A percentile compares a stretch with the other conserved stretches of the same genome.
phyloP scores from a whole-genome alignment of 805 yeast genomes.

The Suhomyces vadensis region DNA sequence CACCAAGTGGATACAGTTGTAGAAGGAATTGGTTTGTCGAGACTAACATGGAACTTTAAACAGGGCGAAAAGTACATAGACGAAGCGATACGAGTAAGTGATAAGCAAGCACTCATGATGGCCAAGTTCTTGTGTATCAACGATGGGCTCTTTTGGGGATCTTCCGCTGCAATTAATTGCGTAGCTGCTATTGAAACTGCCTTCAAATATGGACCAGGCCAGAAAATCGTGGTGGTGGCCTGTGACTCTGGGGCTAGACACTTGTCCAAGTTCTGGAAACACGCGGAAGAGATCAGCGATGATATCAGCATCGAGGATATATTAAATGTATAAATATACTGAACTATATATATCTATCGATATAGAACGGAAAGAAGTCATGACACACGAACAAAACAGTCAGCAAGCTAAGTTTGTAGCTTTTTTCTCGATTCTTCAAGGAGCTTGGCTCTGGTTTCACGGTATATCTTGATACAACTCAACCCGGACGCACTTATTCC shows the following conservation, averaged over 20 bases:
- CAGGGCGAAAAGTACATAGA: constrained; percentile 72
- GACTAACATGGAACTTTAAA: constrained; percentile 79
- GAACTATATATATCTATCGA: too few relatives aligned
- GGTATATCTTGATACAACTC: constrained; percentile 38
- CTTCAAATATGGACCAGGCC: constrained; percentile 51
- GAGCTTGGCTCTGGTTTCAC: constrained; percentile 37
- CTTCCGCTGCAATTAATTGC: constrained; percentile 91
- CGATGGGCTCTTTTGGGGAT: constrained; percentile 91
- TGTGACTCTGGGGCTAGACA: constrained; percentile 94
- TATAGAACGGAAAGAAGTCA: too few relatives aligned
- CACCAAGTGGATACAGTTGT: constrained; percentile 95
- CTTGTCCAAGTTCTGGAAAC: constrained; percentile 88
- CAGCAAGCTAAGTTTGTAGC: not conserved
- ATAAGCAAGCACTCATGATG: constrained; percentile 82
- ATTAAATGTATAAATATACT: not conserved
- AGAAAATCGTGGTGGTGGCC: constrained; percentile 76
- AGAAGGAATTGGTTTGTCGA: constrained; percentile 90
- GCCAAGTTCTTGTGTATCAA: constrained; percentile 76
- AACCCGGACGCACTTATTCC: constrained; percentile 43
- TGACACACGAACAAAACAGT: not conserved
- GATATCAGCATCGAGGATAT: constrained; percentile 34
- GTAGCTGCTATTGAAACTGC: constrained; percentile 75
- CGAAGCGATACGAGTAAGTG: constrained; percentile 77
- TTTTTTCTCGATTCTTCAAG: constrained; percentile 13
- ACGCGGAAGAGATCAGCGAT: constrained; percentile 46